These are phyloP conservation scores for Cydonia oblonga DNA, from an alignment of 331 rosid species.

Conservation along the genomic window DNA sequence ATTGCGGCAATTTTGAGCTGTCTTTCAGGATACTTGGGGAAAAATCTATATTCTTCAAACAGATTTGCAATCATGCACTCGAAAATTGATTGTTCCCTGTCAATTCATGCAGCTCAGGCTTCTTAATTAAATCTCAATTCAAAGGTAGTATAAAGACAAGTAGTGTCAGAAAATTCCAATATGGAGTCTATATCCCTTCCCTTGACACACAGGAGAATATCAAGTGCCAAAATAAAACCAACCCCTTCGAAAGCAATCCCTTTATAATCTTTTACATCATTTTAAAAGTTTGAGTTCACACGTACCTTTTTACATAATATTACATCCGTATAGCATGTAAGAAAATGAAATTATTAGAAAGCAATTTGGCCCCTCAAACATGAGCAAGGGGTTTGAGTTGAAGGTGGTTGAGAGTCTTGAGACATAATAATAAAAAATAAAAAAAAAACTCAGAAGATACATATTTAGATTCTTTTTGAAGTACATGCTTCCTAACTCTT, in stretches of 20 bases:
- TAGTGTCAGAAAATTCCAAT: background rate
- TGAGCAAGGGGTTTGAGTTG: background rate
- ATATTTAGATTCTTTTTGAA: background rate
- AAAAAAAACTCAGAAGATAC: background rate
- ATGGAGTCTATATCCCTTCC: background rate
- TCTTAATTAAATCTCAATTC: constrained; percentile 8
- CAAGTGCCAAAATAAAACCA: background rate
- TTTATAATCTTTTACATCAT: background rate
- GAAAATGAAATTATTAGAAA: background rate
- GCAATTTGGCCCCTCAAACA: background rate
- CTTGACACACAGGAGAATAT: background rate
- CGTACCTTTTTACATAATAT: background rate
- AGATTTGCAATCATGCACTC: constrained; percentile 91
- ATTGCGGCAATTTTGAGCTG: constrained; percentile 89
- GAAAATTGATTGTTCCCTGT: constrained; percentile 77
- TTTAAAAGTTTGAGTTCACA: background rate
- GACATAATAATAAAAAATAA: no score
- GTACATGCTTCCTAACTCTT: background rate
- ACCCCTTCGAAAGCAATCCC: background rate
- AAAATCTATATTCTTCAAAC: constrained; percentile 89
- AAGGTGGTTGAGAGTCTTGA: background rate
- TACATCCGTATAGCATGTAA: background rate
- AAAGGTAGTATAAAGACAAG: background rate
- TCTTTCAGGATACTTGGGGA: constrained; percentile 92
- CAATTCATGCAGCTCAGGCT: constrained; percentile 6